Percentiles rank a stretch among this genome's conserved stretches.
These are phyloP conservation scores for Colletotrichum sublineola DNA, from an alignment of 2,329 filamentous ascomycete genomes.

Conservation along the genomic window DNA sequence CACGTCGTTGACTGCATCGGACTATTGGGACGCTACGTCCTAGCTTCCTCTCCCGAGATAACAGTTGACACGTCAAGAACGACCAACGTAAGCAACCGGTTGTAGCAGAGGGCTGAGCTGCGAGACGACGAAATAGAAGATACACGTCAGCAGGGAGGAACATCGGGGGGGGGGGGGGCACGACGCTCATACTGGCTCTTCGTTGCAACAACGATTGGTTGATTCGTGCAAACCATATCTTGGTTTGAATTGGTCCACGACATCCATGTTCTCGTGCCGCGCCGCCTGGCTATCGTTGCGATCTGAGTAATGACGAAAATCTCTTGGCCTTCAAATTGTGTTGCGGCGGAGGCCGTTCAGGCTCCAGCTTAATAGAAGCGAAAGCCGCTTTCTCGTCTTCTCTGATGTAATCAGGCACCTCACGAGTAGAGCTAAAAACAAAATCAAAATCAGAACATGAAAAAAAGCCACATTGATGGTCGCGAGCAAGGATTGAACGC, in stretches of 20 bases:
- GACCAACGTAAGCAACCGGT: constrained; percentile 13
- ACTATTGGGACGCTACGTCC: constrained; percentile 14
- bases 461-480: no score
- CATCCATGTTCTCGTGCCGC: no score
- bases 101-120: not conserved
- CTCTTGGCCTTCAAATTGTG: not conserved
- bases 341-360: not conserved
- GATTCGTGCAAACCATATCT: not conserved
- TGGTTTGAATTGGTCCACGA: no score
- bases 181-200: no score
- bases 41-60: no score
- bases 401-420: no score
- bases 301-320: not conserved
- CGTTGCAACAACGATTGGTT: no score
- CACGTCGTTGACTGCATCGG: not conserved
- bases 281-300: not conserved
- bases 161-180: no score
- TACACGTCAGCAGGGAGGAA: constrained; percentile 11
- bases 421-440: no score
- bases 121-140: not conserved
- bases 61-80: not conserved
- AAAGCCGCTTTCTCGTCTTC: no score
- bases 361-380: no score
- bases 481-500: not conserved
- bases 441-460: no score